phyloP scores from a whole-genome alignment of 768 basidiomycete genomes.

The Punctularia strigosozonata region DNA sequence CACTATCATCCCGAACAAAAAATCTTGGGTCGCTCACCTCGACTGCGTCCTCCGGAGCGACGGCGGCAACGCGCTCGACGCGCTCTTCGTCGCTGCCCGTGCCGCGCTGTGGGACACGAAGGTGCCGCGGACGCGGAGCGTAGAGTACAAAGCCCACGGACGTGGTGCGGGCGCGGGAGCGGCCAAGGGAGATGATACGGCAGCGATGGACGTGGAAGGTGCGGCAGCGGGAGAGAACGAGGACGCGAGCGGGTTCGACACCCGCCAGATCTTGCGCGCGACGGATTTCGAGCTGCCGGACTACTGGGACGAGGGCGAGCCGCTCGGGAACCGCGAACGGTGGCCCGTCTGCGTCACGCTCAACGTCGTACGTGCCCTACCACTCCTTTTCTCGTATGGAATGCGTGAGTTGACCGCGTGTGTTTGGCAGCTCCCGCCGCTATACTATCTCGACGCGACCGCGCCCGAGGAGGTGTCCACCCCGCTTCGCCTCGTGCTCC shows the following conservation, averaged over 20 bases:
- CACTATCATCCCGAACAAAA: conserved; percentile 41
- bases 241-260: conserved; percentile 45
- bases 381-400: not conserved
- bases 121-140: conserved; percentile 59
- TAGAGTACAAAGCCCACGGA: conserved; percentile 48
- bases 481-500: conserved; percentile 44
- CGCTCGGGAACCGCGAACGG: conserved; percentile 42
- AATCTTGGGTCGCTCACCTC: conserved; percentile 66
- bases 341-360: conserved; percentile 76
- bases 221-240: conserved; percentile 9
- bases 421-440: conserved; percentile 36
- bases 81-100: conserved; percentile 66
- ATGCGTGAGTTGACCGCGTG: not conserved
- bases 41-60: conserved; percentile 69
- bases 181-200: conserved; percentile 19
- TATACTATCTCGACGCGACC: conserved; percentile 68
- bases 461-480: conserved; percentile 59
- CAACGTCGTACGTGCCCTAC: conserved; percentile 46
- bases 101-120: conserved; percentile 75
- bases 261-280: conserved; percentile 27
- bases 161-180: conserved; percentile 13
- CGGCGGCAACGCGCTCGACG: conserved; percentile 66
- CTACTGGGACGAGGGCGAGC: conserved; percentile 78
- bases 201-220: conserved; percentile 55
- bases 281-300: conserved; percentile 82